Conservation (phyloP, 257 asterid genomes). For the Eustoma russellianum region DNA sequence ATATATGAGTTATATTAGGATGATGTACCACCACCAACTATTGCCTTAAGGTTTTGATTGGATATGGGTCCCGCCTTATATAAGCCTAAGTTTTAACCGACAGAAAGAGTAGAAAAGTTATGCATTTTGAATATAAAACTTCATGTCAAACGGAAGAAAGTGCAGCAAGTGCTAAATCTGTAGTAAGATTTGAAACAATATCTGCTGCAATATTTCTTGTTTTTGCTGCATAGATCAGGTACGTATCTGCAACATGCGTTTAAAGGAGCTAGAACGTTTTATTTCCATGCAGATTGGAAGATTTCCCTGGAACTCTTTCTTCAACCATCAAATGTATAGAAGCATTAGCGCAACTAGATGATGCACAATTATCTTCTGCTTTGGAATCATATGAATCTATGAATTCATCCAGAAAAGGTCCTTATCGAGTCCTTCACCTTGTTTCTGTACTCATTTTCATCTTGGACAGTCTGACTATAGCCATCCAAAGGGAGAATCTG, state of each 20-base stretch:
- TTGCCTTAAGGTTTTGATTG: too few species aligned
- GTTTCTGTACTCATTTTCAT: constrained; percentile 66
- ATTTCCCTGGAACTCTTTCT: constrained; percentile 49
- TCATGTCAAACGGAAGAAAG: not conserved
- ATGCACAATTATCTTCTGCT: constrained; percentile 29
- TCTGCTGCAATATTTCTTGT: not conserved
- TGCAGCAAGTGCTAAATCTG: too few species aligned
- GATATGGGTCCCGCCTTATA: too few species aligned
- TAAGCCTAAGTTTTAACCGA: too few species aligned
- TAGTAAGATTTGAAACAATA: too few species aligned
- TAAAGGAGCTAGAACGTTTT: not conserved
- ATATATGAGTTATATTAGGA: too few species aligned
- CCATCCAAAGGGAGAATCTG: constrained; percentile 26
- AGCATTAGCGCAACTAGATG: constrained; percentile 34
- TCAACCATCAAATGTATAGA: constrained; percentile 54
- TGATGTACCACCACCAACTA: too few species aligned
- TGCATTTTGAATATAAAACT: too few species aligned
- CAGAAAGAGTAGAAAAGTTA: too few species aligned
- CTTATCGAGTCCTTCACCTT: constrained; percentile 66
- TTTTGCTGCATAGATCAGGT: not conserved
- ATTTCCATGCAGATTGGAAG: constrained; percentile 59
- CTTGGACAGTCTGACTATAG: constrained; percentile 33
- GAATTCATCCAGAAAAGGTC: constrained; percentile 59
- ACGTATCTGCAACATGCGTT: not conserved
- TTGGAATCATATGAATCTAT: constrained; percentile 46